Evolutionary conservation across 1,139 yeast species (phyloP).

Genomic region (Pichia sp.): DNA sequence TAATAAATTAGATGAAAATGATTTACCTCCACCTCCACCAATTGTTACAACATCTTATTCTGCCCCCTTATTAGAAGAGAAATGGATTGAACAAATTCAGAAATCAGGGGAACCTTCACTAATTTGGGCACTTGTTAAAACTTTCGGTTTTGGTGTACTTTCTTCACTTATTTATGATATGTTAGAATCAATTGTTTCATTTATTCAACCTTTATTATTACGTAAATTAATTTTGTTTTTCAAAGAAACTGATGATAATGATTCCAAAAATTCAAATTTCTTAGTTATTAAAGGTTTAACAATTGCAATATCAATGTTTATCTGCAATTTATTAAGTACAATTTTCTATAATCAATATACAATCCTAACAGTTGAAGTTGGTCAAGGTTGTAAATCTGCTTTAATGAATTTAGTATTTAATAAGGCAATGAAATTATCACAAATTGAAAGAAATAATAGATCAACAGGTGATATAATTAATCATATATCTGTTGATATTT

Average conservation of each 20-base stretch:
- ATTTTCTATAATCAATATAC: slow-evolving; percentile 45
- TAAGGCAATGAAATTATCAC: slow-evolving; percentile 43
- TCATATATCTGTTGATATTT: slow-evolving; percentile 53
- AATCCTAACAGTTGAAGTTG: slow-evolving; percentile 44
- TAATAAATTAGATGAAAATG: slow-evolving; percentile 41
- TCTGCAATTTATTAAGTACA: slow-evolving; percentile 39
- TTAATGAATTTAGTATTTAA: slow-evolving; percentile 44
- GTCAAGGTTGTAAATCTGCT: slow-evolving; percentile 45
- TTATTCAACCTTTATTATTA: slow-evolving; percentile 52
- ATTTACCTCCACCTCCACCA: slow-evolving; percentile 49
- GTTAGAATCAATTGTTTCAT: slow-evolving; percentile 37
- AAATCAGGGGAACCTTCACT: slow-evolving; percentile 34
- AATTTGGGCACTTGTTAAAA: slow-evolving; percentile 34
- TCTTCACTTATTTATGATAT: slow-evolving; percentile 41
- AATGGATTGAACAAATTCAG: slow-evolving; percentile 33
- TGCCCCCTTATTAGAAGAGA: slow-evolving; percentile 27
- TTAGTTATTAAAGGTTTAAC: slow-evolving; percentile 47
- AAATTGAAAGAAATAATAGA: slow-evolving; percentile 37
- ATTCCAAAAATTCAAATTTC: too few relatives aligned
- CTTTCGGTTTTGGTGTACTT: slow-evolving; percentile 43
- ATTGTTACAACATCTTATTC: slow-evolving; percentile 37
- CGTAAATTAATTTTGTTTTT: slow-evolving; percentile 44
- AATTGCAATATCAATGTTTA: slow-evolving; percentile 45
- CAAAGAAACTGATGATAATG: slow-evolving; percentile 21
- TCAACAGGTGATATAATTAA: slow-evolving; percentile 54